phyloP scores from a whole-genome alignment of 352 stramenopile genomes.

The Phytophthora macrochlamydospora region DNA sequence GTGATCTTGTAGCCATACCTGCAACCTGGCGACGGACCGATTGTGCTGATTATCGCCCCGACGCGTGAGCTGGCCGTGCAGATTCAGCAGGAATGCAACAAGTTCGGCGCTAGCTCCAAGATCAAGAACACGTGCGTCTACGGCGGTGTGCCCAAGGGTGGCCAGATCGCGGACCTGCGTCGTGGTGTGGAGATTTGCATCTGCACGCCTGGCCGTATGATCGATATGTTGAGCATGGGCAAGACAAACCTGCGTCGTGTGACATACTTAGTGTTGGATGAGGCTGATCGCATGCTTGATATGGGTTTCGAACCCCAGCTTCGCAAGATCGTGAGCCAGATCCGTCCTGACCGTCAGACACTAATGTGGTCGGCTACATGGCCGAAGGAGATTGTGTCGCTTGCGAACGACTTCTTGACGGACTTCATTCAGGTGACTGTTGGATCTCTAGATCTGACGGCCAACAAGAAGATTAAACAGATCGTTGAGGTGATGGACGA shows the following conservation, averaged over 20 bases:
- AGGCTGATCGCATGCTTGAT: constrained; percentile 97
- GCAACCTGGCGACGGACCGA: constrained; percentile 98
- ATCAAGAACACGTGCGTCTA: constrained; percentile 99
- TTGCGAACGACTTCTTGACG: constrained; percentile 97
- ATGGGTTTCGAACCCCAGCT: constrained; percentile 96
- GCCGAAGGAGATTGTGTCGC: constrained; percentile 97
- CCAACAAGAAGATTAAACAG: constrained; percentile 99
- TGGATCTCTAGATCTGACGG: constrained; percentile 95
- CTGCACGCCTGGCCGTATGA: constrained; percentile 96
- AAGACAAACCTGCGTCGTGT: constrained; percentile 97
- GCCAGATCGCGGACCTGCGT: constrained; percentile 88
- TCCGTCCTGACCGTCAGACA: constrained; percentile 97
- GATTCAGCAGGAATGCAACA: constrained; percentile 99
- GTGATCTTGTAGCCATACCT: constrained; percentile 74
- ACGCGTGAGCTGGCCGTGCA: constrained; percentile 99
- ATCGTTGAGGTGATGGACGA: constrained; percentile 97
- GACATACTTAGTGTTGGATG: constrained; percentile 99
- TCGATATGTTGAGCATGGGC: constrained; percentile 97
- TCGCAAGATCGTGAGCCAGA: constrained; percentile 97
- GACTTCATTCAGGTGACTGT: constrained; percentile 98
- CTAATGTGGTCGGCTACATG: constrained; percentile 99
- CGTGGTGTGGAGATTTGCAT: constrained; percentile 88
- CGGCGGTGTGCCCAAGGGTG: constrained; percentile 96
- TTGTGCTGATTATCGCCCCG: constrained; percentile 97
- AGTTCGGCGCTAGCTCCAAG: constrained; percentile 96